Evolutionary conservation across 805 yeast species (phyloP), one percentile per base, ranked within the genome.

Genomic region (Kazachstania martiniae): DNA sequence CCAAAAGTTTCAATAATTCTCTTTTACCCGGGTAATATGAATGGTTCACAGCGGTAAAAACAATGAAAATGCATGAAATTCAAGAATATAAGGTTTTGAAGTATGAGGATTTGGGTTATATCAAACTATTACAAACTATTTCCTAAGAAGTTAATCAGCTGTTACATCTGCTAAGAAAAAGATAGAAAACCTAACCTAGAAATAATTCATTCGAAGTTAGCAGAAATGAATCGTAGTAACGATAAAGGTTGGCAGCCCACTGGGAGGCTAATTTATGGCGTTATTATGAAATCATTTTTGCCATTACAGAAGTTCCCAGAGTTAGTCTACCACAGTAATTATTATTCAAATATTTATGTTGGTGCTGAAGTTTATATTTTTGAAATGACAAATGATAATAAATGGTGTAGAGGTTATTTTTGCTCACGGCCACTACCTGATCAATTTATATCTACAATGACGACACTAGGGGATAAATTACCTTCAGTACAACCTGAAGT

Each of bases 331-430:
- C 52, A 58, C 19, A 38, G 35, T 3, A 52, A 52, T 19, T 59
- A 62, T 39, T 68, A 65, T 54, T 62, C 61, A 37, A 72, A 78
- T 50, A 53, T 78, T 28, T 77, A 72, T 47, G 77, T 77, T 14
- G 94, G 94, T 22, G 93, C 83, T 54, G 83, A 77, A 40, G 74
- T 80, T 21, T 81, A 70, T 51, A 61, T 82, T 13, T 80, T 83
- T 49, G 94, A 84, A 60, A 68, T 29, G 63, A 69, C 53, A 54
- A 59, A 25, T 5, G 51, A 53, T 32, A 64, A 65, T 14, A 68
- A 68, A 39, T 85, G 94, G 94, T 84, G 76, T 16, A 66, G 94
- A 44, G 94, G 86, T 9, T 84, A 85, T 53, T 65, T 72, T 4
- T 59, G 79, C 22, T 61, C 77, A 24, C 68, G 74, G 37, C 87